Evolutionary conservation across 2,329 filamentous ascomycete genomes (phyloP).

Genomic region (Chalaropsis ovoidea): DNA sequence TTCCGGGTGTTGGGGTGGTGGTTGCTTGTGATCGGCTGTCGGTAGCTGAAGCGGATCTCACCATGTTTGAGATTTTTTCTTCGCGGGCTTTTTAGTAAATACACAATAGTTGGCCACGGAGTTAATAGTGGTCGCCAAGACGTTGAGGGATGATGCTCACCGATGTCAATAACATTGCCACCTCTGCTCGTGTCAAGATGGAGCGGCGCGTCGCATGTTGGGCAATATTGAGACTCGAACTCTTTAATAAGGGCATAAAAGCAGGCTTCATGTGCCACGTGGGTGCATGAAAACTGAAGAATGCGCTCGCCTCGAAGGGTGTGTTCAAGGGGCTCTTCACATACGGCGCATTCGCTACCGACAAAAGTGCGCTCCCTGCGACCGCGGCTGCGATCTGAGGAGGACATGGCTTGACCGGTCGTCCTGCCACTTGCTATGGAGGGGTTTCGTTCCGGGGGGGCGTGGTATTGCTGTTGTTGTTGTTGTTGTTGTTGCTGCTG

Average conservation of each 20-base stretch:
- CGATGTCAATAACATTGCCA: constrained; percentile 84
- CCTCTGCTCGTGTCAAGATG: constrained; percentile 86
- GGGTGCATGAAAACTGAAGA: constrained; percentile 89
- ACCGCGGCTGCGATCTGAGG: constrained; percentile 61
- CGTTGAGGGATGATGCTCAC: constrained; percentile 39
- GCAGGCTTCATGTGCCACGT: constrained; percentile 95
- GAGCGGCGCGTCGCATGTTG: constrained; percentile 82
- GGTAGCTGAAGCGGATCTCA: constrained; percentile 64
- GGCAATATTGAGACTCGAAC: constrained; percentile 87
- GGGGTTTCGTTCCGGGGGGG: constrained; percentile 25
- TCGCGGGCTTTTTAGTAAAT: constrained; percentile 29
- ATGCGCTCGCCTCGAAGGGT: constrained; percentile 89
- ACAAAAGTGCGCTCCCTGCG: constrained; percentile 90
- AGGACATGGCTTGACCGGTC: constrained; percentile 33
- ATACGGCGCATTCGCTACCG: constrained; percentile 87
- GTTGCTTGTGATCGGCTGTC: constrained; percentile 49
- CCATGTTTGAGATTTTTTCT: constrained; percentile 94
- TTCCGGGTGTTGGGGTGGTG: constrained; percentile 49
- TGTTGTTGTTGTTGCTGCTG: constrained; percentile 11
- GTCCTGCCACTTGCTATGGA: constrained; percentile 25
- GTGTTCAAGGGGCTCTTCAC: constrained; percentile 92
- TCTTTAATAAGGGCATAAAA: constrained; percentile 98
- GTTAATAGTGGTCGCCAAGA: not conserved
- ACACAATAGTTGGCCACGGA: not conserved
- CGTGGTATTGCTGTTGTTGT: constrained; percentile 15